Evolutionary conservation across 768 basidiomycete genomes (phyloP).

Genomic region (Pulveroboletus sp.): DNA sequence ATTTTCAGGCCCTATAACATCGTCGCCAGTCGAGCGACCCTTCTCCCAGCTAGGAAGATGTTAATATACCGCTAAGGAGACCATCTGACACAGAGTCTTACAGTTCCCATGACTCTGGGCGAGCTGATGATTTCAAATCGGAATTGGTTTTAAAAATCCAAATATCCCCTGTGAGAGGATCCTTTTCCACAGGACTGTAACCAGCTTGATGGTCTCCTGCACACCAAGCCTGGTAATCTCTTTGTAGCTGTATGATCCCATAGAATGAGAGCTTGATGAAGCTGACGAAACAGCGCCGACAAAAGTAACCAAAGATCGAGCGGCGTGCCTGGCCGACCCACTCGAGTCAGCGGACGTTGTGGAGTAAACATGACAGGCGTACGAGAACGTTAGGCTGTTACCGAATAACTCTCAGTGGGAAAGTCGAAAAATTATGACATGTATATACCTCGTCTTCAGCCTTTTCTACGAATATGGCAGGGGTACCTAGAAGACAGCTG

Average conservation of each 20-base stretch:
- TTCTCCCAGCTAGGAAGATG: conserved; percentile 55
- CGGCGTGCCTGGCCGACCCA: conserved; percentile 50
- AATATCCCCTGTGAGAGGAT: conserved; percentile 46
- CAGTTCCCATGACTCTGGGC: conserved; percentile 55
- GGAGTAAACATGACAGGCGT: conserved; percentile 10
- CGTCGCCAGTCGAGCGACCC: conserved; percentile 61
- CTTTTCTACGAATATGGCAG: conserved; percentile 55
- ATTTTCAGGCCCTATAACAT: conserved; percentile 62
- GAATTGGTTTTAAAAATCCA: conserved; percentile 55
- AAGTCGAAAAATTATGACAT: neutral
- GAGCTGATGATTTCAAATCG: conserved; percentile 65
- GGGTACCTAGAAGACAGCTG: conserved; percentile 39
- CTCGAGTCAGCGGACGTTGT: conserved; percentile 2
- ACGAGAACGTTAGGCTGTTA: conserved; percentile 26
- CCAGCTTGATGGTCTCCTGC: conserved; percentile 43
- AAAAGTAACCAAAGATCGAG: conserved; percentile 79
- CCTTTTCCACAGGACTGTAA: conserved; percentile 48
- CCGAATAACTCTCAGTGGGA: conserved; percentile 7
- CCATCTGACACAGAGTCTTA: conserved; percentile 30
- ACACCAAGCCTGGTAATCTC: conserved; percentile 65
- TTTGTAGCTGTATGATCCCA: conserved; percentile 61
- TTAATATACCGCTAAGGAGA: neutral
- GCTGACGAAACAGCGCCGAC: conserved; percentile 68
- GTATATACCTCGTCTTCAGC: conserved; percentile 47
- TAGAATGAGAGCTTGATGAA: conserved; percentile 74